A percentile compares a stretch with the other conserved stretches of the same genome.
phyloP scores from a whole-genome alignment of 176 grass and related monocot genomes.

The Triticum aestivum region DNA sequence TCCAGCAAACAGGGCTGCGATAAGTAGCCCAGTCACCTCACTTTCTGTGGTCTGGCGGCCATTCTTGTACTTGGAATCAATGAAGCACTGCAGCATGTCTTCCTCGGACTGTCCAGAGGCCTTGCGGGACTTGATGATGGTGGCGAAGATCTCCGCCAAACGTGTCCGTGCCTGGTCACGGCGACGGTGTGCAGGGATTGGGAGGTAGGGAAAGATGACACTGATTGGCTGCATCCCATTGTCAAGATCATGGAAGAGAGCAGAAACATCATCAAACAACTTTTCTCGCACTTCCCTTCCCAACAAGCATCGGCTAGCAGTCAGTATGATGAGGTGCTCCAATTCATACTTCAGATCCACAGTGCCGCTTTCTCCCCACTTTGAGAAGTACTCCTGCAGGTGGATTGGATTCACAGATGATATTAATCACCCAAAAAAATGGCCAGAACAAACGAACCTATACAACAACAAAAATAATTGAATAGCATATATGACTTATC shows the following conservation, averaged over 20 bases:
- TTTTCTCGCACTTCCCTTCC: conserved; percentile 96
- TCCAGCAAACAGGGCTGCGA: conserved; percentile 89
- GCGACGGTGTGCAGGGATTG: conserved; percentile 68
- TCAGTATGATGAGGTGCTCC: conserved; percentile 97
- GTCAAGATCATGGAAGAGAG: conserved; percentile 95
- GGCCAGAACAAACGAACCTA: background rate
- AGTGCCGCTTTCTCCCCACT: conserved; percentile 93
- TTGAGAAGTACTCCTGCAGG: conserved; percentile 91
- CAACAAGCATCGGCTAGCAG: conserved; percentile 86
- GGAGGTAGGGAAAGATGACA: conserved; percentile 92
- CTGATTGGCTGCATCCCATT: conserved; percentile 91
- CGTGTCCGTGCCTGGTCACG: conserved; percentile 77
- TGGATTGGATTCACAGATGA: background rate
- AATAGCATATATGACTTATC: background rate
- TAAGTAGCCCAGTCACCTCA: conserved; percentile 85
- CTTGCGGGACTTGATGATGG: conserved; percentile 94
- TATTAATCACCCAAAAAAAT: background rate
- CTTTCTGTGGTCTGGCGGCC: conserved; percentile 73
- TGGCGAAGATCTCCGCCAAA: conserved; percentile 77
- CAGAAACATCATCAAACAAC: conserved; percentile 93
- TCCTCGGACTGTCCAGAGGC: conserved; percentile 63
- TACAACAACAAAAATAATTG: background rate
- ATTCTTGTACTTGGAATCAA: conserved; percentile 97
- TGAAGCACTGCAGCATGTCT: conserved; percentile 99
- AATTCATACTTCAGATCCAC: conserved; percentile 94